Evolutionary conservation across 106 monocot species (phyloP).

Genomic region (Platanthera zijinensis): DNA sequence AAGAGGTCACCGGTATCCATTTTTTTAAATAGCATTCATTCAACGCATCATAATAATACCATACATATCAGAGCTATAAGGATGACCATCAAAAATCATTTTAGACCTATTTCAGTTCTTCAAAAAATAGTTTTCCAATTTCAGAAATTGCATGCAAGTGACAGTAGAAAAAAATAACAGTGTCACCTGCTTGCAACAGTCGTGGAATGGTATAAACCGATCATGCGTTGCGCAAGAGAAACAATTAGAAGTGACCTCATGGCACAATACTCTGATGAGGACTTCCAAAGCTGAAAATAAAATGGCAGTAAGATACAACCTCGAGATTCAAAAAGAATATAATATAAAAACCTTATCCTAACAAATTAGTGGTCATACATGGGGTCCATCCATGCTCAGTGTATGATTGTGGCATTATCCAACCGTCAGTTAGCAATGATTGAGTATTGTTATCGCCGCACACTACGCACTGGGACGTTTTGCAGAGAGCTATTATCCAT

Average conservation of each 20-base stretch:
- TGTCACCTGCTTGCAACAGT: constrained; percentile 65
- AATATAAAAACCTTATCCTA: constrained; percentile 1
- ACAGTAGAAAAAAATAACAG: not conserved
- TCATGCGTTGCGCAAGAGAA: constrained; percentile 87
- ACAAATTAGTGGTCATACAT: not conserved
- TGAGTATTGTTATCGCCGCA: too few relatives aligned
- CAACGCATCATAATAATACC: too few relatives aligned
- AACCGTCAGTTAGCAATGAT: too few relatives aligned
- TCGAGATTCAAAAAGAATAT: not conserved
- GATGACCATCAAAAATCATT: too few relatives aligned
- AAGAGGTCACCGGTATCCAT: too few relatives aligned
- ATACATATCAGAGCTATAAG: too few relatives aligned
- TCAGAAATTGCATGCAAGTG: not conserved
- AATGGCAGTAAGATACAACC: constrained; percentile 2
- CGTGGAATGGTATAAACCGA: constrained; percentile 64
- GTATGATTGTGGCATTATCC: too few relatives aligned
- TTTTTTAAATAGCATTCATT: too few relatives aligned
- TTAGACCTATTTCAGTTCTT: too few relatives aligned
- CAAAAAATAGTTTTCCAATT: not conserved
- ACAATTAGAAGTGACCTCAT: constrained; percentile 91
- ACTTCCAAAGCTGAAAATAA: constrained; percentile 87
- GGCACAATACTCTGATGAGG: constrained; percentile 87
- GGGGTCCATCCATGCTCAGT: too few relatives aligned
- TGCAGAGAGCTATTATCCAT: too few relatives aligned
- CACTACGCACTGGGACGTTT: too few relatives aligned